Conservation (phyloP, 495 filamentous ascomycete species). For the Chaetomidium leptoderma region DNA sequence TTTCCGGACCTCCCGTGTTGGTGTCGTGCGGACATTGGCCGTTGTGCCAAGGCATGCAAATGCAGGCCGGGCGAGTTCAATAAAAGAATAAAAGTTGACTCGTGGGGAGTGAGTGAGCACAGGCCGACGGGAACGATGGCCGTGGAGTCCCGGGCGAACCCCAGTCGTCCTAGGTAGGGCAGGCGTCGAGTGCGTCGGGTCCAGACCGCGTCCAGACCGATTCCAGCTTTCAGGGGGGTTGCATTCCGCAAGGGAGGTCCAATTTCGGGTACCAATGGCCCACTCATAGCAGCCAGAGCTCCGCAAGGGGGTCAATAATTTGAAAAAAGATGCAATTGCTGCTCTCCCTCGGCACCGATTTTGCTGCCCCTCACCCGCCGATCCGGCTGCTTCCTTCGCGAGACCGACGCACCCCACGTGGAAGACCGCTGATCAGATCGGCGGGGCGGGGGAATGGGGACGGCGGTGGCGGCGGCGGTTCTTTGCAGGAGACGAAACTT, state of each 20-base stretch:
- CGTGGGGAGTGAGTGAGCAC: no score
- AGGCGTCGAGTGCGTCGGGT: background rate
- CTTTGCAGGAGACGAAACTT: background rate
- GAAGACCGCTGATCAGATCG: slow-evolving; percentile 9
- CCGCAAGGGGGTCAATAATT: background rate
- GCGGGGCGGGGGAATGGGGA: background rate
- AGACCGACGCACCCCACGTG: slow-evolving; percentile 7
- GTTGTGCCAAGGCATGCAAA: no score
- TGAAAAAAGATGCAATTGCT: background rate
- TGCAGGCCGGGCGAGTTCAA: no score
- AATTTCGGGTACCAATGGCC: background rate
- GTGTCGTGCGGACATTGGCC: no score
- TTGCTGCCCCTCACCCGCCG: slow-evolving; percentile 14
- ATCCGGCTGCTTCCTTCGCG: slow-evolving; percentile 25
- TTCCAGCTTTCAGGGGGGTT: no score
- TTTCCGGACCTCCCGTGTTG: no score
- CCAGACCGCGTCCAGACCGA: background rate
- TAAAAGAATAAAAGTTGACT: no score
- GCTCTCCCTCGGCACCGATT: slow-evolving; percentile 1
- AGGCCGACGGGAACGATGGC: no score
- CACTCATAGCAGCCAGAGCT: no score
- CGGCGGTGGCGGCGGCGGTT: background rate
- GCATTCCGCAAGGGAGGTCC: slow-evolving; percentile 1
- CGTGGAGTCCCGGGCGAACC: no score
- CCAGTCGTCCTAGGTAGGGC: no score